Evolutionary conservation across 768 basidiomycete species (phyloP).

Genomic region (Boletus rubroflammeus): DNA sequence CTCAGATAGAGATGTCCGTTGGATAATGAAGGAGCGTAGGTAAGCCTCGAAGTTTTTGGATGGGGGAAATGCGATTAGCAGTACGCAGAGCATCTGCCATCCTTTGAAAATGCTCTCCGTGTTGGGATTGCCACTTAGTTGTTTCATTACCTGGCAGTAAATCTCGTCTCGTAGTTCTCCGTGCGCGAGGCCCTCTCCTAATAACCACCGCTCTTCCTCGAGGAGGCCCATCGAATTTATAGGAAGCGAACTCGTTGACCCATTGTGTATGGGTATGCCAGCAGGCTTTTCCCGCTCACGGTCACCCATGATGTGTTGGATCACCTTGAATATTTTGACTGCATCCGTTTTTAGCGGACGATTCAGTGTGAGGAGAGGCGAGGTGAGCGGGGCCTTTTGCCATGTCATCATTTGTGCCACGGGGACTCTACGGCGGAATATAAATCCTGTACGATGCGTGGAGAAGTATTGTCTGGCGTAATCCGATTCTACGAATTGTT

Average conservation of each 20-base stretch:
- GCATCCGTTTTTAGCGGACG: slow-evolving; percentile 70
- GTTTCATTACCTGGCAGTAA: slow-evolving; percentile 91
- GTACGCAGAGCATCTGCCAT: slow-evolving; percentile 89
- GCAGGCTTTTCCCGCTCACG: slow-evolving; percentile 66
- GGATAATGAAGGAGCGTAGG: slow-evolving; percentile 74
- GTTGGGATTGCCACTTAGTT: slow-evolving; percentile 77
- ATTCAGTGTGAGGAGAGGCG: slow-evolving; percentile 72
- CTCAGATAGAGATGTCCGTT: slow-evolving; percentile 61
- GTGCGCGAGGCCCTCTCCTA: slow-evolving; percentile 73
- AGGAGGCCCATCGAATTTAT: slow-evolving; percentile 48
- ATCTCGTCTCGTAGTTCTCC: slow-evolving; percentile 90
- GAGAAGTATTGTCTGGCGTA: slow-evolving; percentile 89
- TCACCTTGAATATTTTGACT: slow-evolving; percentile 80
- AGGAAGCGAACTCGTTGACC: slow-evolving; percentile 41
- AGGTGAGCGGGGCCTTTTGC: slow-evolving; percentile 75
- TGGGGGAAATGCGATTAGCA: slow-evolving; percentile 89
- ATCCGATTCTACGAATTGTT: slow-evolving; percentile 81
- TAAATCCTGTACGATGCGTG: slow-evolving; percentile 84
- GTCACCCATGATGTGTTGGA: slow-evolving; percentile 94
- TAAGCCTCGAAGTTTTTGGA: slow-evolving; percentile 91
- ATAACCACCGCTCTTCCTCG: slow-evolving; percentile 85
- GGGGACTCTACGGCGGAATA: slow-evolving; percentile 78
- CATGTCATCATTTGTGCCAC: slow-evolving; percentile 87
- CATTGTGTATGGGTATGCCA: slow-evolving; percentile 44
- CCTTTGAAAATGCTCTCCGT: slow-evolving; percentile 86